These are phyloP conservation scores for Dalbergia cochinchinensis DNA, from an alignment of 306 rosid genomes.

Conservation along the genomic window DNA sequence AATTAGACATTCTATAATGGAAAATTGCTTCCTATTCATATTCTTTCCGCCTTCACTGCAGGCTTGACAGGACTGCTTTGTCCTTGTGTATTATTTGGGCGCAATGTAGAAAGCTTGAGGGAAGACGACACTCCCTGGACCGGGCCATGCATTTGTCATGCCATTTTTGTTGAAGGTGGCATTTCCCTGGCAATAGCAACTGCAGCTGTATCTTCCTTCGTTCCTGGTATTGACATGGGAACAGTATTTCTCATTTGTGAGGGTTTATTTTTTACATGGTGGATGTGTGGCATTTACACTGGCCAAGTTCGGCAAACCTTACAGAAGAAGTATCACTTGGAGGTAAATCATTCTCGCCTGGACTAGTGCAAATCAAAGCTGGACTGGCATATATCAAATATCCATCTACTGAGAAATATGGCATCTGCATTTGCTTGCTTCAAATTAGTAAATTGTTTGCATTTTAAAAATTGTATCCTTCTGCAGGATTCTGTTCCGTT, in stretches of 20 bases:
- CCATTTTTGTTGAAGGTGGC: conserved; percentile 93
- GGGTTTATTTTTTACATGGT: conserved; percentile 94
- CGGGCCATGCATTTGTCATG: conserved; percentile 89
- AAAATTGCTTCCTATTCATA: conserved; percentile 22
- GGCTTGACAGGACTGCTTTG: conserved; percentile 91
- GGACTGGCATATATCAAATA: conserved; percentile 8
- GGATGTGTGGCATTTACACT: conserved; percentile 96
- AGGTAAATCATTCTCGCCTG: conserved; percentile 61
- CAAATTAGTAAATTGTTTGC: conserved; percentile 29
- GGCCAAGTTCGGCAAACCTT: conserved; percentile 90
- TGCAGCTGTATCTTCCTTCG: conserved; percentile 50
- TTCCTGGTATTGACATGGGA: conserved; percentile 72
- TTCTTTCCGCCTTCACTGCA: conserved; percentile 50
- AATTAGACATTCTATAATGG: conserved; percentile 2
- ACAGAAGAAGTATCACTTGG: conserved; percentile 92
- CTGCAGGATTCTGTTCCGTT: conserved; percentile 9
- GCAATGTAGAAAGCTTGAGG: conserved; percentile 79
- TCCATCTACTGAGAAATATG: conserved; percentile 26
- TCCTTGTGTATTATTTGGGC: conserved; percentile 95
- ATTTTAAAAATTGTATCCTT: not conserved
- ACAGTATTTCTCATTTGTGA: conserved; percentile 77
- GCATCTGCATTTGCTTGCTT: conserved; percentile 12
- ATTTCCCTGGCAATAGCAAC: conserved; percentile 83
- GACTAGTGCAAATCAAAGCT: conserved; percentile 13
- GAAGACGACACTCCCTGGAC: conserved; percentile 79